Base-by-base conservation (phyloP, 2,329 filamentous ascomycete genomes). In the Apiospora kogelbergensis region DNA sequence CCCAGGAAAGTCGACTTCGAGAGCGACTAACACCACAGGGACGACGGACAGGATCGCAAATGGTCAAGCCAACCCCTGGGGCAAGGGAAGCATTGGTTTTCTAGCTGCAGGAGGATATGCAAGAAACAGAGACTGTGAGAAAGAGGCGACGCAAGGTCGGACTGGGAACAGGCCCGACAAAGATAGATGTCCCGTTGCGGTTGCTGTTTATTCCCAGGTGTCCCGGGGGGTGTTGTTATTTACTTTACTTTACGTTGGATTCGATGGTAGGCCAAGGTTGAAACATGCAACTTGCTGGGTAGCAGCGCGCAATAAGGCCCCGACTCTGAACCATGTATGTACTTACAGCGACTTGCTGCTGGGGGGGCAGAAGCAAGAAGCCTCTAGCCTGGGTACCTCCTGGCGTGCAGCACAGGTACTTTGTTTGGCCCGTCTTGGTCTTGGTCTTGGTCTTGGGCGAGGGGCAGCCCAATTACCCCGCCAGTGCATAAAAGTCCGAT, bases 141-240 rank as follows among this genome's bases (percentile, higher is more conserved):
- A 60, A 60, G 53, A 60, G 53, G 30, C 53, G 53, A 60, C 53
- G 20, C 17, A 60, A 17, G 53, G n/a, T 37, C 37, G 6, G n/a
- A 37, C 53, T 60, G 37, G 37, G 53, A 60, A 13, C 53, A 37
- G 37, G 53, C 30, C 53, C 20, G 53, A 30, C 30, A 33, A 60
- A 60, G 30, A 60, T 41, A 41, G 40, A 42, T 37, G 53, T 60
- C 53, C 53, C 30, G 53, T 57, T 57, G 48, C 22, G 46, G 46
- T 60, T 60, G 30, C 53, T 60, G 53, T 60, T 60, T 60, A 60
- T 37, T 60, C n/a, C 53, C n/a, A 60, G 53, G n/a, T 60, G 53
- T 60, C 53, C 37, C 22, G 30, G 53, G 48, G 53, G 53, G 53
- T 60, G 53, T 60, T 60, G 53, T 60, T 60, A 60, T 60, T 60